Evolutionary conservation across 2,329 filamentous ascomycete genomes (phyloP), one percentile per base, ranked within the genome.

Genomic region (Delphinella strobiligena): DNA sequence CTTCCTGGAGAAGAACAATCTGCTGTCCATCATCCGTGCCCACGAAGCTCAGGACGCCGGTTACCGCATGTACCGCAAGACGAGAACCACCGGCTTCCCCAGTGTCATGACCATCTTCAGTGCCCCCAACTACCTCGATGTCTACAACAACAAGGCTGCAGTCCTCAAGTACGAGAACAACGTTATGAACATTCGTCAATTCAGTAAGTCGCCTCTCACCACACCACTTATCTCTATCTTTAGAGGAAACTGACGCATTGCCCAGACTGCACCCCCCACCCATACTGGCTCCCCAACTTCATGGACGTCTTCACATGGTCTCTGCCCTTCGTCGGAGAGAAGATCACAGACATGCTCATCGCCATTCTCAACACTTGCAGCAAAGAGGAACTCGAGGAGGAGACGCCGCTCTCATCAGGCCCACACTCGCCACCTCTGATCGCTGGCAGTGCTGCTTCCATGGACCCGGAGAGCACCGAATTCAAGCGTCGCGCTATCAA

Each of bases 231-330:
- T n/a, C 11, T 5, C 10, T 18, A 29, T 1, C 12, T 3, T 14
- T 7, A 34, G 10, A 18, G 8, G 3, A 24, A 36, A 27, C 38
- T 44, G 32, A 44, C 38, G 14, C 27, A 1, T 3, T 4, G 8
- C 9, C 22, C 37, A 62, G 60, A 98, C 72, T 98, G 89, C 74
- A 96, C 91, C 16, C 91, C 91, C 24, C 91, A 98, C 61, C 91
- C 91, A 5, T 98, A 98, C 71, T 98, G 91, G 91, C 75, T 98
- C 36, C 91, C 91, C 40, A 98, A 98, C 69, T 98, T 98, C 60
- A 98, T 98, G 91, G 91, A 98, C 56, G 91, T 98, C 47, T 98
- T 98, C 60, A 98, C 91, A n/a, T 98, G 91, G 91, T 98, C 91
- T 24, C 71, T 98, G 45, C 91, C 91, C 1, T 98, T 98, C 63